A percentile compares a stretch with the other conserved stretches of the same genome.
These are phyloP conservation scores for Ustilago sp. DNA, from an alignment of 1,284 basidiomycete genomes.

Conservation along the genomic window DNA sequence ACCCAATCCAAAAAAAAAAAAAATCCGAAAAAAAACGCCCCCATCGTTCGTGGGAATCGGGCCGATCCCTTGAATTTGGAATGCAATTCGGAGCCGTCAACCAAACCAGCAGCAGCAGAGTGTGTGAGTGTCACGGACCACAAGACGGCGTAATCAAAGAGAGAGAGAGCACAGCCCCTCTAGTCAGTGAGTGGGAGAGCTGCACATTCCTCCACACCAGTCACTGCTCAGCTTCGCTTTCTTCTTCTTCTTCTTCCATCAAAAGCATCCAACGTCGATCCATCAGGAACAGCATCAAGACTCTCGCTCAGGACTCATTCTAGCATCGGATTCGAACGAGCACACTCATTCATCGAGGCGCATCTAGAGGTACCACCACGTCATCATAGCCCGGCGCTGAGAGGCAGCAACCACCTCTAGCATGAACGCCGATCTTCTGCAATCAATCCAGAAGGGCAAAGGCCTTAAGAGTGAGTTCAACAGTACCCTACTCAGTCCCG, in stretches of 20 bases:
- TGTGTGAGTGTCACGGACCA: conserved; percentile 3
- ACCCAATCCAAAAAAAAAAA: not conserved
- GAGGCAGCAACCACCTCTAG: conserved; percentile 5
- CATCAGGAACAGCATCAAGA: not conserved
- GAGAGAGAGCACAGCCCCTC: conserved; percentile 18
- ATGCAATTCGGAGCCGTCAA: not conserved
- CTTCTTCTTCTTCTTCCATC: conserved; percentile 10
- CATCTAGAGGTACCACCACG: not conserved
- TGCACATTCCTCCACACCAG: conserved; percentile 16
- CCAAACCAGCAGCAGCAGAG: not conserved
- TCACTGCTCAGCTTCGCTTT: conserved; percentile 1
- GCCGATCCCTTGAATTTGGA: not conserved
- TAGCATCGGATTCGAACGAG: not conserved
- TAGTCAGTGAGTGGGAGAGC: not conserved
- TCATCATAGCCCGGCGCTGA: not conserved
- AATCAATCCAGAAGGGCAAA: conserved; percentile 50
- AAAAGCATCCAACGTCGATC: not conserved
- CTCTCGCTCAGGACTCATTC: not conserved
- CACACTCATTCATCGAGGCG: not conserved
- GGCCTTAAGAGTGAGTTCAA: conserved; percentile 46
- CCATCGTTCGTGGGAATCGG: not conserved
- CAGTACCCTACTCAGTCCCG: no score
- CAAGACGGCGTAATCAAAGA: conserved; percentile 3
- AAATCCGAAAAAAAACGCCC: not conserved
- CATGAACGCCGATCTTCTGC: conserved; percentile 49